A percentile compares a stretch with the other conserved stretches of the same genome.
These are phyloP conservation scores for Corinectria fuckeliana DNA, from an alignment of 2,329 filamentous ascomycete species.

Conservation along the genomic window DNA sequence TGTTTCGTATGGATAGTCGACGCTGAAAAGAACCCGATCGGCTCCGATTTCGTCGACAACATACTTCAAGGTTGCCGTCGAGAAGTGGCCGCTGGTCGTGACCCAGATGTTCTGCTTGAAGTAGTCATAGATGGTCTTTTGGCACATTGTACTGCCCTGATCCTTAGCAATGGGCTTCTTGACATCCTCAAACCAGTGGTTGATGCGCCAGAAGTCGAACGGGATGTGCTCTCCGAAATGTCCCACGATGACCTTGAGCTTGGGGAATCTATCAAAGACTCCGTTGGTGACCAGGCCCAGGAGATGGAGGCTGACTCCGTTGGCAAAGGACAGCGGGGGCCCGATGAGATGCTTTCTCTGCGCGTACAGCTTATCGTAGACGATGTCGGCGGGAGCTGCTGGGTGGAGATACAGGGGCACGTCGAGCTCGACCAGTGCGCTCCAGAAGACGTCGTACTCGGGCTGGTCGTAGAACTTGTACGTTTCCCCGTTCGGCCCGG, in stretches of 20 bases:
- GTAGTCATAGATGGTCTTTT: no score
- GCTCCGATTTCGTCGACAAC: conserved; percentile 51
- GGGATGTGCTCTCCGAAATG: conserved; percentile 57
- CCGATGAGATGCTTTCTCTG: conserved; percentile 38
- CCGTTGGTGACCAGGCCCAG: conserved; percentile 44
- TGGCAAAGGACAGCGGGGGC: conserved; percentile 38
- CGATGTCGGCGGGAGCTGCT: conserved; percentile 43
- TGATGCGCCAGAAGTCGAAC: conserved; percentile 60
- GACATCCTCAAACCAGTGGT: conserved; percentile 61
- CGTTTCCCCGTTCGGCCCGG: no score
- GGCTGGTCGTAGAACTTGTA: conserved; percentile 45
- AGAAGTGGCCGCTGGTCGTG: conserved; percentile 61
- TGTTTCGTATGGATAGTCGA: conserved; percentile 63
- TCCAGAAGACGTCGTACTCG: conserved; percentile 37
- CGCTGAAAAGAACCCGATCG: conserved; percentile 61
- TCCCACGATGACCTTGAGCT: conserved; percentile 48
- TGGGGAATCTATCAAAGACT: conserved; percentile 45
- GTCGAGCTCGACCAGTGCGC: conserved; percentile 47
- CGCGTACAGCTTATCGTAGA: no score
- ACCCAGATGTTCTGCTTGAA: conserved; percentile 66
- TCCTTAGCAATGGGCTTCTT: no score
- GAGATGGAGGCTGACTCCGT: conserved; percentile 47
- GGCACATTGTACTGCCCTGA: no score
- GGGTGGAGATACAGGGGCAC: conserved; percentile 61
- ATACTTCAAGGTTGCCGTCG: conserved; percentile 52